Percentiles rank a stretch among this genome's conserved stretches.
phyloP scores from a whole-genome alignment of 2,329 filamentous ascomycete species.

The Zymoseptoria crescenta region DNA sequence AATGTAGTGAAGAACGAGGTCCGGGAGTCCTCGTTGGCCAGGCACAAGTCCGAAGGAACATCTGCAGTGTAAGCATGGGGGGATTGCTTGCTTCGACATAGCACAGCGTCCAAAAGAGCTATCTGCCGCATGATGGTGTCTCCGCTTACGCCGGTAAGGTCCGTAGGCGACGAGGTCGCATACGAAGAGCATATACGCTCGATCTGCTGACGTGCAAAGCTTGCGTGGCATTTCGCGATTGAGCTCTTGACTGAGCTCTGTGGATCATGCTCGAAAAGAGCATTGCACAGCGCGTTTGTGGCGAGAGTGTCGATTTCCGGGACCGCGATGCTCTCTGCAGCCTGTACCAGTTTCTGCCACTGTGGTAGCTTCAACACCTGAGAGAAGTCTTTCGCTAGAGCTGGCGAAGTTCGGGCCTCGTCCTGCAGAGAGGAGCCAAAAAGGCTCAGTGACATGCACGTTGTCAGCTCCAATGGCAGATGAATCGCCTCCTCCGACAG shows the following conservation, averaged over 20 bases:
- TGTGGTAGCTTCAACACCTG: conserved; percentile 9
- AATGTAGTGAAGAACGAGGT: conserved; percentile 13
- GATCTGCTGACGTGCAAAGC: conserved; percentile 17
- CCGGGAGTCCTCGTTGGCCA: neutral
- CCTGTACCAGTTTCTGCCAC: conserved; percentile 17
- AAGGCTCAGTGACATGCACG: conserved; percentile 8
- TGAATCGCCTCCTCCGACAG: conserved; percentile 6
- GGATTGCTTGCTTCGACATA: conserved; percentile 12
- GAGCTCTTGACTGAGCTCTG: conserved; percentile 1
- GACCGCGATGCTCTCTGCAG: conserved; percentile 10
- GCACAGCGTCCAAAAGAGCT: conserved; percentile 12
- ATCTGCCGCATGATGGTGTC: conserved; percentile 8
- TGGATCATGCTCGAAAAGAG: conserved; percentile 12
- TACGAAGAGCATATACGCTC: conserved; percentile 2
- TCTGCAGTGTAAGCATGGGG: neutral
- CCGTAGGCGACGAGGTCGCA: neutral
- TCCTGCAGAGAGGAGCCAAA: conserved; percentile 9
- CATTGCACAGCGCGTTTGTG: conserved; percentile 5
- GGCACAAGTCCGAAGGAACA: neutral
- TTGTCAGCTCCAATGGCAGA: conserved; percentile 8
- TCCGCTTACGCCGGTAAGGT: neutral
- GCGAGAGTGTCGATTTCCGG: conserved; percentile 4
- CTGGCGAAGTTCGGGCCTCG: neutral
- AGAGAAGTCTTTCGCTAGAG: conserved; percentile 1
- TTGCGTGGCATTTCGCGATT: conserved; percentile 10